A percentile compares a stretch with the other conserved stretches of the same genome.
Conservation (phyloP, 345 rosid species). For the Lepidium africanum region DNA sequence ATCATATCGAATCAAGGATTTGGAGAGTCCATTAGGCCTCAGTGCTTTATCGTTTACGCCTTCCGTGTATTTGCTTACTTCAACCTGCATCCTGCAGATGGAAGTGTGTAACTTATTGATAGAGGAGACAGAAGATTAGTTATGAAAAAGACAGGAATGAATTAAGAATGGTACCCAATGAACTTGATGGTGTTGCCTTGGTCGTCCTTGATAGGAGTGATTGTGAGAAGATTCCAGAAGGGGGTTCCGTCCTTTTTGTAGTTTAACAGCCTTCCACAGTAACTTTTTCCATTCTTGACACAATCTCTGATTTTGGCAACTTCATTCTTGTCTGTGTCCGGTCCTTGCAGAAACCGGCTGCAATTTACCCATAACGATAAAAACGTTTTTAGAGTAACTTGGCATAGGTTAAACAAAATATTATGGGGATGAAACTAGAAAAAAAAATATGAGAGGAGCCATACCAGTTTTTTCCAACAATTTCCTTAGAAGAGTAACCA, state of each 20-base stretch:
- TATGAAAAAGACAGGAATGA: neutral
- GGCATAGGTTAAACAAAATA: neutral
- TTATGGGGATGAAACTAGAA: neutral
- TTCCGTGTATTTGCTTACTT: conserved; percentile 94
- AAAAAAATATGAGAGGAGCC: conserved; percentile 3
- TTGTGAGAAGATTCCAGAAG: conserved; percentile 95
- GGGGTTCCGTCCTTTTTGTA: conserved; percentile 91
- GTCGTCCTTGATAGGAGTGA: conserved; percentile 87
- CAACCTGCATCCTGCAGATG: conserved; percentile 88
- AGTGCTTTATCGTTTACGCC: conserved; percentile 62
- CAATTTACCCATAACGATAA: conserved; percentile 9
- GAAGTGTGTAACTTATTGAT: neutral
- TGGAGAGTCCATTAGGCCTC: conserved; percentile 86
- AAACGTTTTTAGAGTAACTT: conserved; percentile 2
- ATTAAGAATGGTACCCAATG: conserved; percentile 54
- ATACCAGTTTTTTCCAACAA: conserved; percentile 90
- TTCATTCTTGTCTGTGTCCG: conserved; percentile 70
- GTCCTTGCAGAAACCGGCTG: conserved; percentile 96
- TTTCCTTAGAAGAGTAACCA: conserved; percentile 76
- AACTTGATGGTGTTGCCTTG: conserved; percentile 74
- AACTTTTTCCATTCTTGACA: conserved; percentile 62
- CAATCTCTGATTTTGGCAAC: conserved; percentile 72
- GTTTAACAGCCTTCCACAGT: conserved; percentile 87
- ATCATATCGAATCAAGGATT: conserved; percentile 83
- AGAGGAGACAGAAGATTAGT: neutral